phyloP scores from a whole-genome alignment of 83 land plant species.

The Diphasiastrum complanatum region DNA sequence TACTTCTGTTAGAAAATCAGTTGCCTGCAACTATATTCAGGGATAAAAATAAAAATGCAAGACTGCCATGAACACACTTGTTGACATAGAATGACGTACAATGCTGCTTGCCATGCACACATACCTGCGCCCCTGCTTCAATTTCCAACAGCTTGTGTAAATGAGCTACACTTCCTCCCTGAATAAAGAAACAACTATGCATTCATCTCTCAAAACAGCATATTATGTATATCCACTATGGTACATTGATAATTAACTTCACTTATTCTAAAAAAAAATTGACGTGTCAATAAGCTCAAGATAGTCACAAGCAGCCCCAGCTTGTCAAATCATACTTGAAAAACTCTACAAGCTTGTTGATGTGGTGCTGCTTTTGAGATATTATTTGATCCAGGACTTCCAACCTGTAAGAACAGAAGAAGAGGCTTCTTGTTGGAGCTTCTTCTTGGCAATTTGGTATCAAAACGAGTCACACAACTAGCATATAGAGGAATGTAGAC shows the following conservation, averaged over 20 bases:
- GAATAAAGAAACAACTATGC: not conserved
- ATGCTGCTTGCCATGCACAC: not conserved
- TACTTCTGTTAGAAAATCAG: not conserved
- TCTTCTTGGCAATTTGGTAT: too few species aligned
- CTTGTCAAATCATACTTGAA: conserved; percentile 63
- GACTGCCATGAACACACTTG: not conserved
- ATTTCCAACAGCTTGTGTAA: conserved; percentile 83
- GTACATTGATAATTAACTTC: too few species aligned
- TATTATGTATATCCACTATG: too few species aligned
- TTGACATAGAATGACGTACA: not conserved
- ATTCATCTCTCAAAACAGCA: too few species aligned
- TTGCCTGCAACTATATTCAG: too few species aligned
- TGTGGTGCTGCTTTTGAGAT: too few species aligned
- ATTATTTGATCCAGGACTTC: conserved; percentile 32
- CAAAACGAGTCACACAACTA: too few species aligned
- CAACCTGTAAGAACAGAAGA: conserved; percentile 47
- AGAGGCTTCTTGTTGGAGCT: too few species aligned
- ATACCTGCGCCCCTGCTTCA: conserved; percentile 92
- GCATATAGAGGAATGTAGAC: too few species aligned
- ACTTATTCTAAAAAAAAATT: too few species aligned
- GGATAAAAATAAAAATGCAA: too few species aligned
- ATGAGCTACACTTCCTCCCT: conserved; percentile 98
- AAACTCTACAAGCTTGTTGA: conserved; percentile 62
- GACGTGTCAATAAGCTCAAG: not conserved
- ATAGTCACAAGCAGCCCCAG: not conserved